Percentiles rank a stretch among this genome's conserved stretches.
Evolutionary conservation across 148 eudicot genomes (phyloP).

Genomic region (Chenopodium suecicum): DNA sequence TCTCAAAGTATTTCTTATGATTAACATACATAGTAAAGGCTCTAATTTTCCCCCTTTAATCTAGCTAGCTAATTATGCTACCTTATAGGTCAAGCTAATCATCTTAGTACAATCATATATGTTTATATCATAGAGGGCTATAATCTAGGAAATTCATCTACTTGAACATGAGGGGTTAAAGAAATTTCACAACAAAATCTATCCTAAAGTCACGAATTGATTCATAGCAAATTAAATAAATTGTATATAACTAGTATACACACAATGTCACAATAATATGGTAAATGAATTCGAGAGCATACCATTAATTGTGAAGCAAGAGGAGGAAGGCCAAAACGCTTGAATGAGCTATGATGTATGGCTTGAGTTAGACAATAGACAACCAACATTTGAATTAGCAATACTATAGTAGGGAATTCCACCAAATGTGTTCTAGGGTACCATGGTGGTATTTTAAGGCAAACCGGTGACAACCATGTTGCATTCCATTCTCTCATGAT

Average conservation of each 20-base stretch:
- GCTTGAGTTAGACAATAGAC: slow-evolving; percentile 29
- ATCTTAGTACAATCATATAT: background rate
- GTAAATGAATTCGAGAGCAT: background rate
- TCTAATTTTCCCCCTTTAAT: too few relatives aligned
- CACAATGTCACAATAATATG: too few relatives aligned
- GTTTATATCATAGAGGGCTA: background rate
- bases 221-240: background rate
- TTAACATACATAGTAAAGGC: background rate
- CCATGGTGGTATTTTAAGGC: slow-evolving; percentile 25
- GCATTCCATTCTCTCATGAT: background rate
- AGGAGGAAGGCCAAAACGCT: slow-evolving; percentile 32
- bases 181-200: too few relatives aligned
- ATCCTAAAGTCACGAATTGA: background rate
- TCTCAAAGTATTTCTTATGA: background rate
- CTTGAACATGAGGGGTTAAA: background rate
- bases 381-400: slow-evolving; percentile 31
- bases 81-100: background rate
- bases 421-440: slow-evolving; percentile 11
- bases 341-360: slow-evolving; percentile 30
- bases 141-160: too few relatives aligned
- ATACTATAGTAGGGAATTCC: slow-evolving; percentile 15
- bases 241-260: background rate
- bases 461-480: background rate
- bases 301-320: slow-evolving; percentile 38
- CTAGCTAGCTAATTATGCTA: background rate